These are phyloP conservation scores for Xerocomus potaroensis DNA, from an alignment of 768 basidiomycete genomes.

Conservation along the genomic window DNA sequence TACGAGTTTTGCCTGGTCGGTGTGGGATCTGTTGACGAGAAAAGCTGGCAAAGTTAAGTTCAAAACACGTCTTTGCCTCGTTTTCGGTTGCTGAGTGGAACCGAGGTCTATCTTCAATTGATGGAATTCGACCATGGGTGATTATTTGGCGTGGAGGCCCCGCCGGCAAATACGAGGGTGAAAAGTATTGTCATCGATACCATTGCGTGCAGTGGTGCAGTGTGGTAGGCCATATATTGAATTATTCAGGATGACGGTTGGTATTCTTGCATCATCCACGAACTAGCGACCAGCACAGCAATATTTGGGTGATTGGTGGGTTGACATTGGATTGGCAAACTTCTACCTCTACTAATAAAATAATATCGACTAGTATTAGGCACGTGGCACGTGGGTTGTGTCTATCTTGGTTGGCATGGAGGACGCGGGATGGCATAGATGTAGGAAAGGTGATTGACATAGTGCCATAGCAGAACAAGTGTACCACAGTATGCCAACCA, in stretches of 20 bases:
- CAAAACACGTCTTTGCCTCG: slow-evolving; percentile 18
- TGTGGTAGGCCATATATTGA: too few relatives aligned
- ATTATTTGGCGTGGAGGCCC: background rate
- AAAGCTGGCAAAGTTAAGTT: slow-evolving; percentile 17
- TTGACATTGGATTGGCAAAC: too few relatives aligned
- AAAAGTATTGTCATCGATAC: background rate
- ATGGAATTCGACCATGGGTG: too few relatives aligned
- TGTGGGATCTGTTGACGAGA: background rate
- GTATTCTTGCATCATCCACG: too few relatives aligned
- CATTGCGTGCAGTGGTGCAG: too few relatives aligned
- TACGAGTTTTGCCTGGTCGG: background rate
- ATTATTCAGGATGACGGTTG: too few relatives aligned
- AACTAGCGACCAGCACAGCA: too few relatives aligned
- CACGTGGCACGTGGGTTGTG: background rate
- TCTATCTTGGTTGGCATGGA: too few relatives aligned
- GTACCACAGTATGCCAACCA: slow-evolving; percentile 14
- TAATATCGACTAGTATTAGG: background rate
- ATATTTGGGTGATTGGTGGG: too few relatives aligned
- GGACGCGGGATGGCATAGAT: slow-evolving; percentile 1
- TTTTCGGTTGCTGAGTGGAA: slow-evolving; percentile 20
- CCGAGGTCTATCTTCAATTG: slow-evolving; percentile 4
- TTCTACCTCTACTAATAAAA: too few relatives aligned
- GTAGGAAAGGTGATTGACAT: background rate
- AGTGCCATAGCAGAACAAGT: slow-evolving; percentile 13
- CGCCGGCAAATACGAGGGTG: background rate